Base-by-base conservation (phyloP, 352 stramenopile genomes). In the Globisporangium polare region DNA sequence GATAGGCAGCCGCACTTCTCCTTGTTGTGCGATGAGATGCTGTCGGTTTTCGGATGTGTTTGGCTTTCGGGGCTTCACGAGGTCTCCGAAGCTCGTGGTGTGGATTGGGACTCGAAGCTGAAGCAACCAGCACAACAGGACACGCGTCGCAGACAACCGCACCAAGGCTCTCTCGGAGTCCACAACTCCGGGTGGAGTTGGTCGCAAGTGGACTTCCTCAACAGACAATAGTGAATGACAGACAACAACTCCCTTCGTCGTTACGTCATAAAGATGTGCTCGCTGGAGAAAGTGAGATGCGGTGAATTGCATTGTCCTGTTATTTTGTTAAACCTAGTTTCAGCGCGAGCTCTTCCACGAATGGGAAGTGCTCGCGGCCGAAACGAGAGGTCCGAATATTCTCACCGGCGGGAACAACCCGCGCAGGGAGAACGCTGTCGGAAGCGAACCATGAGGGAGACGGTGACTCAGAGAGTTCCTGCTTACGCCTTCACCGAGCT, bases 401-500 rank as follows among this genome's bases (percentile, higher is more conserved):
- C 20, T 35, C 33, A 18, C 35, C 37, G 50, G 20, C 20, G 35
- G 37, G 33, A 54, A 55, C 49, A 59, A 69, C 42, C 45, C 51
- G 37, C 24, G 52, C 20, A 41, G 41, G 10, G 24, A 22, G 20
- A 61, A 45, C 42, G 53, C 53, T 35, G 42, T 59, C 43, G 7
- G 13, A 62, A 52, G 29, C 53, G 18, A n/a, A 33, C 46, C 60
- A 47, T 27, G 33, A 53, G 27, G 33, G 50, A 58, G 58, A 58
- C 33, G 37, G 58, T 58, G 58, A 57, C 26, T 51, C 47, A 57
- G 47, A 57, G 27, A 52, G 29, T 26, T 52, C 55, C 29, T 56
- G 79, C 73, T 90, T 94, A 92, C 57, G 89, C 83, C 80, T 98
- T 96, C 55, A 95, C 83, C 77, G 90, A 90, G 89, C 60, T 83